Evolutionary conservation across 352 stramenopile species (phyloP).

Genomic region (Phytopythium litorale): DNA sequence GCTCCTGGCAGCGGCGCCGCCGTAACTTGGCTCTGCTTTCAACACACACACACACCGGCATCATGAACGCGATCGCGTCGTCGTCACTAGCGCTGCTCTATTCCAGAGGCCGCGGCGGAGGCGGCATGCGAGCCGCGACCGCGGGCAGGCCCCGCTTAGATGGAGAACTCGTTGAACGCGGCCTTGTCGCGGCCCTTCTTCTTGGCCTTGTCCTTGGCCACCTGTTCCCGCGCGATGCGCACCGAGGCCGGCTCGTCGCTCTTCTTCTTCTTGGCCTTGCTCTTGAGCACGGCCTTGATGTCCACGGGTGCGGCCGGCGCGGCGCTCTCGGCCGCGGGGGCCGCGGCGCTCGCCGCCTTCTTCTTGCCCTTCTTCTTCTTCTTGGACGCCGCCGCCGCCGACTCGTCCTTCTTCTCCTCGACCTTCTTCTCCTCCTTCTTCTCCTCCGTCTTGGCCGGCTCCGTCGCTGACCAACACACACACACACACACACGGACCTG

Average conservation of each 20-base stretch:
- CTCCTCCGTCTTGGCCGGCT: neutral
- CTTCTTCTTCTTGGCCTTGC: constrained; percentile 78
- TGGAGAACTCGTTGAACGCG: constrained; percentile 80
- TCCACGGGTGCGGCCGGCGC: constrained; percentile 39
- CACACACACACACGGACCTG: neutral
- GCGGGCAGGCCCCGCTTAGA: constrained; percentile 21
- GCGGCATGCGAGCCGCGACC: neutral
- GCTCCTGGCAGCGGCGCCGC: no score
- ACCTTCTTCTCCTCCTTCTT: constrained; percentile 42
- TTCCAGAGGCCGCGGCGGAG: neutral
- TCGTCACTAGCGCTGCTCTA: constrained; percentile 6
- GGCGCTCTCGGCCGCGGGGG: constrained; percentile 16
- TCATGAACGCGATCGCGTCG: neutral
- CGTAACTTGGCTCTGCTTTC: neutral
- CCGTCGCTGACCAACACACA: constrained; percentile 1
- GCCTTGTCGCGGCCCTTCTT: constrained; percentile 76
- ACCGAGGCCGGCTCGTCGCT: constrained; percentile 48
- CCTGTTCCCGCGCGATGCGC: constrained; percentile 67
- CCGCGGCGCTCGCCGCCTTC: constrained; percentile 15
- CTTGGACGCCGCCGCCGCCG: constrained; percentile 29
- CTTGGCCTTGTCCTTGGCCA: constrained; percentile 62
- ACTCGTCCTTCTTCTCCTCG: constrained; percentile 31
- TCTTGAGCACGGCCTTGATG: constrained; percentile 73
- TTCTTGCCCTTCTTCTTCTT: constrained; percentile 71
- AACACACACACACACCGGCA: no score